Evolutionary conservation across 2,329 filamentous ascomycete species (phyloP).

Genomic region (Hymenoscyphus salicellus): DNA sequence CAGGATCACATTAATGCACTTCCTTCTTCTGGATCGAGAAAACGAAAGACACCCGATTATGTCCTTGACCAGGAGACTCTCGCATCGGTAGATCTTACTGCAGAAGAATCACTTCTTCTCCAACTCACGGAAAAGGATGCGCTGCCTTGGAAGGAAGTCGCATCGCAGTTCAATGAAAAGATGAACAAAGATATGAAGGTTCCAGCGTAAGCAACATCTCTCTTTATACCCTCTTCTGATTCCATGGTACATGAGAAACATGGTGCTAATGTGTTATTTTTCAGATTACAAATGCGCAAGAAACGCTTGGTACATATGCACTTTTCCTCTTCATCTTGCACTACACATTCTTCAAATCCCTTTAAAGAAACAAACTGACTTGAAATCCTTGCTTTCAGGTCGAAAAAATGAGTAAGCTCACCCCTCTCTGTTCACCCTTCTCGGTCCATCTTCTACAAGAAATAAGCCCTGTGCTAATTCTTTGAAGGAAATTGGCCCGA

Average conservation of each 20-base stretch:
- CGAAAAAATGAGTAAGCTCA: not conserved
- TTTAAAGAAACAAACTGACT: not conserved
- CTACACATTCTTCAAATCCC: not conserved
- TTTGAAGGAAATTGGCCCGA: not conserved
- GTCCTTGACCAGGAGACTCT: constrained; percentile 16
- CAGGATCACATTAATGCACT: constrained; percentile 10
- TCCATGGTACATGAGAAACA: not conserved
- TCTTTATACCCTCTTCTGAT: not conserved
- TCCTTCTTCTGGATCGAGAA: constrained; percentile 25
- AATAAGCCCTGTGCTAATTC: constrained; percentile 8
- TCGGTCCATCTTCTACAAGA: not conserved
- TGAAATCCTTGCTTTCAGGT: not conserved
- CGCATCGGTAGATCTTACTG: constrained; percentile 24
- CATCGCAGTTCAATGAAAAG: constrained; percentile 32
- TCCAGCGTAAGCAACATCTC: constrained; percentile 24
- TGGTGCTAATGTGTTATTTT: not conserved
- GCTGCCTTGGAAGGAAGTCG: constrained; percentile 38
- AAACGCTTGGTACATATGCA: constrained; percentile 34
- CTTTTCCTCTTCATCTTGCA: not conserved
- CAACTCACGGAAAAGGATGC: constrained; percentile 34
- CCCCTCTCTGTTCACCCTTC: not conserved
- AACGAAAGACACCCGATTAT: constrained; percentile 23
- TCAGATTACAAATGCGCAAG: constrained; percentile 38
- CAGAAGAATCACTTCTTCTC: constrained; percentile 37
- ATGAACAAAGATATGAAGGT: constrained; percentile 34